Percentiles rank a stretch among this genome's conserved stretches.
These are phyloP conservation scores for Xylaria digitata DNA, from an alignment of 2,329 filamentous ascomycete genomes.

Conservation along the genomic window DNA sequence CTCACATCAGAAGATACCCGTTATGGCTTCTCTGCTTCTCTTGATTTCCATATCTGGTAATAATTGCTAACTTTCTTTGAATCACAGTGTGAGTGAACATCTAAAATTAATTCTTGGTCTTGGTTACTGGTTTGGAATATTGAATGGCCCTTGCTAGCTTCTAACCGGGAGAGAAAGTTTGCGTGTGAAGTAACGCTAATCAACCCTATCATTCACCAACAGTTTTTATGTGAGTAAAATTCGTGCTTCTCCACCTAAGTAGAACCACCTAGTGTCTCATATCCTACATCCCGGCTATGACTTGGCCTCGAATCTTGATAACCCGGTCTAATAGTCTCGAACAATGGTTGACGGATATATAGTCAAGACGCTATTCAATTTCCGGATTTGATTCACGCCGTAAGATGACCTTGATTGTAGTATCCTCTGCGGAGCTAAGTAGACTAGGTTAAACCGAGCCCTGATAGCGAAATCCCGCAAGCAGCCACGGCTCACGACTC, in stretches of 20 bases:
- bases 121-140: slow-evolving; percentile 23
- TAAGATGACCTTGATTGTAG: neutral
- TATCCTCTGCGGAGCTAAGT: no score
- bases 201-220: slow-evolving; percentile 2
- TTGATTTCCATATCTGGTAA: neutral
- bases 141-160: neutral
- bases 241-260: slow-evolving; percentile 41
- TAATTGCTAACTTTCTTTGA: slow-evolving; percentile 13
- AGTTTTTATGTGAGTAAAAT: slow-evolving; percentile 38
- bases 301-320: neutral
- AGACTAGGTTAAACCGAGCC: slow-evolving; percentile 44
- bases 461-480: slow-evolving; percentile 56
- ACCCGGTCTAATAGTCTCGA: neutral
- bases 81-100: slow-evolving; percentile 33
- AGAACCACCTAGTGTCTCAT: slow-evolving; percentile 49
- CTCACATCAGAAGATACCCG: neutral
- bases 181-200: slow-evolving; percentile 10
- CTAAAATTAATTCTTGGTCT: neutral
- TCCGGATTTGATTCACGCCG: slow-evolving; percentile 22
- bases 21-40: neutral
- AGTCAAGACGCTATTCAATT: slow-evolving; percentile 29
- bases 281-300: slow-evolving; percentile 33
- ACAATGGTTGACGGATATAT: slow-evolving; percentile 11
- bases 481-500: slow-evolving; percentile 62
- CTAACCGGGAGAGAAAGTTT: neutral